These are phyloP conservation scores for Coemansia sp. DNA, from an alignment of 192 early-diverging fungal genomes.

Conservation along the genomic window DNA sequence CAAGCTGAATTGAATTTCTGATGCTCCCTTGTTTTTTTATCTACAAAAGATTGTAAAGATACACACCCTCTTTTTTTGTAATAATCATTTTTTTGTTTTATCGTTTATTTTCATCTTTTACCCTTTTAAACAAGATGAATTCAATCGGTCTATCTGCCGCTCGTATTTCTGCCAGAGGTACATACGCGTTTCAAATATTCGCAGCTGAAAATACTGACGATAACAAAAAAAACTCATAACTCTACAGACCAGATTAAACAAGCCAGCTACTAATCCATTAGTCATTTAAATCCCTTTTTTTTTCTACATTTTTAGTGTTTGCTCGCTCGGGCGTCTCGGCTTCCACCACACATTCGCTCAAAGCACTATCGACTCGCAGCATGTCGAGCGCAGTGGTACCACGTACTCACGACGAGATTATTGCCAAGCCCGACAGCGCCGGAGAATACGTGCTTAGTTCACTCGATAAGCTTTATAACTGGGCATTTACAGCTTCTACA, in stretches of 20 bases:
- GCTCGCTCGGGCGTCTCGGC: constrained; percentile 12
- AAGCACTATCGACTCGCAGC: constrained; percentile 12
- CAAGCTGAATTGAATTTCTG: not conserved
- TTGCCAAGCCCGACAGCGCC: constrained; percentile 50
- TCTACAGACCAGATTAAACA: too few species aligned
- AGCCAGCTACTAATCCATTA: not conserved
- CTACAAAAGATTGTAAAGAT: not conserved
- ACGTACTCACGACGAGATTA: constrained; percentile 53
- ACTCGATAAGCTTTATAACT: constrained; percentile 90
- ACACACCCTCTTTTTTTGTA: not conserved
- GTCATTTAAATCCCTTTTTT: not conserved
- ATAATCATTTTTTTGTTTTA: not conserved
- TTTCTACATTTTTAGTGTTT: constrained; percentile 13
- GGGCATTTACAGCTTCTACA: constrained; percentile 88
- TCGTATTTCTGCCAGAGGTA: constrained; percentile 11
- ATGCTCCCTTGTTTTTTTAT: not conserved
- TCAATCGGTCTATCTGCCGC: constrained; percentile 12
- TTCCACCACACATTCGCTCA: constrained; percentile 1
- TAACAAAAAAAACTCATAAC: too few species aligned
- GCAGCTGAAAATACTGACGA: too few species aligned
- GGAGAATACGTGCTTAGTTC: constrained; percentile 84
- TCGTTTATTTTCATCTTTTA: not conserved
- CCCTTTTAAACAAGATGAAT: constrained; percentile 19
- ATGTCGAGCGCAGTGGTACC: constrained; percentile 48
- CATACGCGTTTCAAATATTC: not conserved